phyloP scores from a whole-genome alignment of 2,329 filamentous ascomycete genomes.

The Stemphylium lycopersici region DNA sequence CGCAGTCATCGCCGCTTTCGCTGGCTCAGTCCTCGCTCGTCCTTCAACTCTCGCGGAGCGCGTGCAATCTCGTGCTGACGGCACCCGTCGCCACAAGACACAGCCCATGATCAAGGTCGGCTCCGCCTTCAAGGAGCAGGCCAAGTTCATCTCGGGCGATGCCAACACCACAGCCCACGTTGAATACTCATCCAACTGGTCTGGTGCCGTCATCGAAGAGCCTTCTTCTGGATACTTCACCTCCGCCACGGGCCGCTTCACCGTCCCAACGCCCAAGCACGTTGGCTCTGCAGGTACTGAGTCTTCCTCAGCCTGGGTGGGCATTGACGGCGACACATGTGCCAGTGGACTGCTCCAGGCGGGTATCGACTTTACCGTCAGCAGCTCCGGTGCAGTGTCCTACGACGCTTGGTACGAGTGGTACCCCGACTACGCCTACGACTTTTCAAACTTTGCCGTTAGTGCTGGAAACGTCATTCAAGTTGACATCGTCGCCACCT shows the following conservation, averaged over 20 bases:
- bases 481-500: constrained; percentile 50
- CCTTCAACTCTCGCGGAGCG: constrained; percentile 23
- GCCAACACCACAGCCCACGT: constrained; percentile 51
- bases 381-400: constrained; percentile 36
- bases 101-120: constrained; percentile 23
- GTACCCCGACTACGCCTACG: constrained; percentile 63
- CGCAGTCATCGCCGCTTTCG: constrained; percentile 16
- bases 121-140: constrained; percentile 16
- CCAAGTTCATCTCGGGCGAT: constrained; percentile 18
- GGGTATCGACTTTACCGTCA: constrained; percentile 61
- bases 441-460: constrained; percentile 57
- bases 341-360: constrained; percentile 61
- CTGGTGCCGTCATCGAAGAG: constrained; percentile 59
- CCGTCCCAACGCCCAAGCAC: constrained; percentile 57
- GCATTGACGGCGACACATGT: constrained; percentile 67
- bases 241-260: constrained; percentile 61
- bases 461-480: constrained; percentile 54
- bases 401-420: constrained; percentile 68
- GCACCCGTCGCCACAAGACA: constrained; percentile 19
- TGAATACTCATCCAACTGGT: constrained; percentile 64
- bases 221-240: constrained; percentile 56
- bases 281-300: constrained; percentile 48
- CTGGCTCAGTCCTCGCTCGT: constrained; percentile 18
- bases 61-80: constrained; percentile 22
- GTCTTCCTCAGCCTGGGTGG: constrained; percentile 64